A percentile compares a stretch with the other conserved stretches of the same genome.
Evolutionary conservation across 1,139 yeast genomes (phyloP).

Genomic region (Pichia norvegensis): DNA sequence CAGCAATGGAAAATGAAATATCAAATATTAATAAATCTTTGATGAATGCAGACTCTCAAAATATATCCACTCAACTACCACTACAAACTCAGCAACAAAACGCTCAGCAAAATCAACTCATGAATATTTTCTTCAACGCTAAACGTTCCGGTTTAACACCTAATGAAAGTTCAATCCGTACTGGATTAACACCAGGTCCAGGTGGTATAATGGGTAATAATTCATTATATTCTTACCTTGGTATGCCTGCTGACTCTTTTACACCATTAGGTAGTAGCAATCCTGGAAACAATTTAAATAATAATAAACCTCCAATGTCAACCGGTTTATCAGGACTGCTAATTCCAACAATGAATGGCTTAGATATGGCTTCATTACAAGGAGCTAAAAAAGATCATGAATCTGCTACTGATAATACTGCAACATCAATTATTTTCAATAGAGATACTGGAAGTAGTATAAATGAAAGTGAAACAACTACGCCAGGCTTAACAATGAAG

Average conservation of each 20-base stretch:
- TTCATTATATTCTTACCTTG: conserved; percentile 10
- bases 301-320: background rate
- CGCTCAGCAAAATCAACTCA: conserved; percentile 23
- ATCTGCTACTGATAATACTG: background rate
- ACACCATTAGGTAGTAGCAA: conserved; percentile 5
- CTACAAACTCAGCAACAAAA: conserved; percentile 27
- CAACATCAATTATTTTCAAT: background rate
- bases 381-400: background rate
- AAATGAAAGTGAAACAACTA: background rate
- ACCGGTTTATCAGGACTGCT: conserved; percentile 5
- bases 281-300: background rate
- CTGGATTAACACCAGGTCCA: conserved; percentile 54
- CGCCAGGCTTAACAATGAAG: conserved; percentile 4
- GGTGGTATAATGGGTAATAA: conserved; percentile 3
- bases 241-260: conserved; percentile 6
- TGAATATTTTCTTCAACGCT: conserved; percentile 20
- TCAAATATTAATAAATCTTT: conserved; percentile 2
- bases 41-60: conserved; percentile 10
- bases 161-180: conserved; percentile 56
- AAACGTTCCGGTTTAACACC: conserved; percentile 57
- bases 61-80: conserved; percentile 7
- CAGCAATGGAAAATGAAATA: conserved; percentile 1
- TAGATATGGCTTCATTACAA: conserved; percentile 1
- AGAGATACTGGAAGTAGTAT: background rate
- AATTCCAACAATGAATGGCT: conserved; percentile 3